Evolutionary conservation across 2,329 filamentous ascomycete species (phyloP).

Genomic region (Sporothrix dimorphospora): DNA sequence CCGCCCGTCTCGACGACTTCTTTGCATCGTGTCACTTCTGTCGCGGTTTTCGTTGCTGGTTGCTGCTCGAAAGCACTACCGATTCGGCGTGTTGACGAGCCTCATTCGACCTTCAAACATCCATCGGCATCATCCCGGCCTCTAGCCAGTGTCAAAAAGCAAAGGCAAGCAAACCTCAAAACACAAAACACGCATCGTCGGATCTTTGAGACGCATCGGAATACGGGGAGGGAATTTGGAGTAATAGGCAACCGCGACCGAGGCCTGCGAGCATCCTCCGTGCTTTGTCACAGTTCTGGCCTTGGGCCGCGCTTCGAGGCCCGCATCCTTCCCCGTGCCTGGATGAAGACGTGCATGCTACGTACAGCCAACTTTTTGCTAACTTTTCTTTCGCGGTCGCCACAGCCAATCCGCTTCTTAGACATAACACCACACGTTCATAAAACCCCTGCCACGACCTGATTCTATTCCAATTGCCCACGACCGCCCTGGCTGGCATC

Average conservation of each 20-base stretch:
- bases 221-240: not conserved
- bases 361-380: constrained; percentile 7
- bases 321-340: constrained; percentile 3
- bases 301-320: constrained; percentile 1
- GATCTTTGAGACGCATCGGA: not conserved
- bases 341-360: constrained; percentile 1
- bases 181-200: not conserved
- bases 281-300: constrained; percentile 4
- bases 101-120: not conserved
- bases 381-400: constrained; percentile 3
- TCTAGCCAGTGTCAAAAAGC: not conserved
- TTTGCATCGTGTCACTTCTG: constrained; percentile 5
- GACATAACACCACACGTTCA: constrained; percentile 3
- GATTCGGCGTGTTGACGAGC: not conserved
- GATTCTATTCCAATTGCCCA: not conserved
- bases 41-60: constrained; percentile 1
- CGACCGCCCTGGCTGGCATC: not conserved
- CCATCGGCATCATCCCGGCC: not conserved
- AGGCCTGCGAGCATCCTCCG: not conserved
- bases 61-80: constrained; percentile 1
- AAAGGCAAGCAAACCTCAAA: constrained; percentile 21
- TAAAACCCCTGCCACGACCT: not conserved
- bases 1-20: not conserved
- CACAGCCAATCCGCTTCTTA: constrained; percentile 12
- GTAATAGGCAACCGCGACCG: not conserved